Evolutionary conservation across 371 early-diverging fungal genomes (phyloP).

Genomic region (Mortierella sp.): DNA sequence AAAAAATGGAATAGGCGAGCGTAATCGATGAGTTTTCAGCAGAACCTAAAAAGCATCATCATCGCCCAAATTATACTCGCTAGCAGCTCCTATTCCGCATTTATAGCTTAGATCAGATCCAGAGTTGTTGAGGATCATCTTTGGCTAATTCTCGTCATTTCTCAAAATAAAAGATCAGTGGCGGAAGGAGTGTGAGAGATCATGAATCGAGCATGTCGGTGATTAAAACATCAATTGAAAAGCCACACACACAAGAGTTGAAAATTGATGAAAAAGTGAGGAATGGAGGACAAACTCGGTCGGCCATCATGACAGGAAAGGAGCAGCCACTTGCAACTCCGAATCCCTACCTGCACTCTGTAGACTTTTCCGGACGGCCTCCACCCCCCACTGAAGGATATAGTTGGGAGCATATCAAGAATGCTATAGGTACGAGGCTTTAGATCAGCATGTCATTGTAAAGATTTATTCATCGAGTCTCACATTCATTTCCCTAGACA

Average conservation of each 20-base stretch:
- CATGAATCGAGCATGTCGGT: background rate
- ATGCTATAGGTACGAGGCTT: conserved; percentile 29
- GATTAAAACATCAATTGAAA: background rate
- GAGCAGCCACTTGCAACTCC: background rate
- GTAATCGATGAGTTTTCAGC: background rate
- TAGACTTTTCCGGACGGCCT: conserved; percentile 34
- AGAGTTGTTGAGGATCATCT: conserved; percentile 8
- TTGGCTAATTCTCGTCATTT: conserved; percentile 40
- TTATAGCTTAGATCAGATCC: conserved; percentile 11
- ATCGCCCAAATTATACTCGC: conserved; percentile 29
- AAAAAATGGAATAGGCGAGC: background rate
- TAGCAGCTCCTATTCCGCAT: conserved; percentile 22
- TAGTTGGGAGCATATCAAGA: conserved; percentile 37
- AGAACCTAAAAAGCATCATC: conserved; percentile 4
- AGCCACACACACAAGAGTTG: background rate
- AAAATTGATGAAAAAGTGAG: no score
- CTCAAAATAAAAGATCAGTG: conserved; percentile 6
- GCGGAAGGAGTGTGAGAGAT: conserved; percentile 7
- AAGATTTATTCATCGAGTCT: background rate
- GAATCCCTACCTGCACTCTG: conserved; percentile 29
- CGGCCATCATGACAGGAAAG: conserved; percentile 7
- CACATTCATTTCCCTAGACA: conserved; percentile 5
- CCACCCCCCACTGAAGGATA: conserved; percentile 49
- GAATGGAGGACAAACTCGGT: background rate
- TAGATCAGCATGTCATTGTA: background rate